phyloP scores from a whole-genome alignment of 2,329 filamentous ascomycete genomes.

The Neofusicoccum umdonicola region DNA sequence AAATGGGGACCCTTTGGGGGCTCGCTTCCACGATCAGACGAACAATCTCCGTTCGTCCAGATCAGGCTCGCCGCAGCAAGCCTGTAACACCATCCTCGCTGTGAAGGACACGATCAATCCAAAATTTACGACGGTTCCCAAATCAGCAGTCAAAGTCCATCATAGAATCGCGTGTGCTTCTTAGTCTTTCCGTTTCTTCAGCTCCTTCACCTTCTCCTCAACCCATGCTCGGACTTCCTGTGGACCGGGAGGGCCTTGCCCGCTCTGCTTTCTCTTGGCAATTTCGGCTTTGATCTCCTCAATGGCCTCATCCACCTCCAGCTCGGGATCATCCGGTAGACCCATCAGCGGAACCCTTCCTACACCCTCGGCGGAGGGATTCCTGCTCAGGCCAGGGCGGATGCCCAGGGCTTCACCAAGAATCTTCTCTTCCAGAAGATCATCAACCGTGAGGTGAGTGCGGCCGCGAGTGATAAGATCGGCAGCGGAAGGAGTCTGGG shows the following conservation, averaged over 20 bases:
- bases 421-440: constrained; percentile 15
- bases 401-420: constrained; percentile 11
- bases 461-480: neutral
- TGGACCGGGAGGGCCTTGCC: constrained; percentile 32
- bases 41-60: too few relatives aligned
- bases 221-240: constrained; percentile 37
- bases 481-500: neutral
- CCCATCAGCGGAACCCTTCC: constrained; percentile 24
- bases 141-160: too few relatives aligned
- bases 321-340: constrained; percentile 70
- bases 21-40: too few relatives aligned
- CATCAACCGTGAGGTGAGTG: neutral
- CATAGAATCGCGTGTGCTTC: neutral
- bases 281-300: constrained; percentile 73
- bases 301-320: constrained; percentile 75
- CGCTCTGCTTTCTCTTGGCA: constrained; percentile 54
- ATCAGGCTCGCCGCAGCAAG: too few relatives aligned
- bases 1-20: too few relatives aligned
- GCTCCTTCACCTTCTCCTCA: constrained; percentile 32
- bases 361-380: neutral
- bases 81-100: too few relatives aligned
- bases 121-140: too few relatives aligned
- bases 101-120: too few relatives aligned
- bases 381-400: constrained; percentile 9
- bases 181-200: constrained; percentile 9